These are phyloP conservation scores for Dillenia suffruticosa DNA, from an alignment of 164 flowering plant species.

Conservation along the genomic window DNA sequence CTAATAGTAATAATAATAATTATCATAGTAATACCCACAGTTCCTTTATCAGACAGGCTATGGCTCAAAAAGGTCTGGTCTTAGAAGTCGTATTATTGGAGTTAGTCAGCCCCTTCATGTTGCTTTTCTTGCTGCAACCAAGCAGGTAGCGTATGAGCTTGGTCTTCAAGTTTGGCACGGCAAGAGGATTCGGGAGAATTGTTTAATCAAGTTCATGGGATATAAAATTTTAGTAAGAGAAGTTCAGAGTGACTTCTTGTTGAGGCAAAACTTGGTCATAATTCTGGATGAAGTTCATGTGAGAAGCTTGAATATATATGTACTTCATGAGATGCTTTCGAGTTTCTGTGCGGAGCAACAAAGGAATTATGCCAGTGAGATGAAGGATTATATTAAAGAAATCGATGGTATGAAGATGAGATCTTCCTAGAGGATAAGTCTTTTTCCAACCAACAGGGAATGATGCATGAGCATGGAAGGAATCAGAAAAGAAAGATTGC, in stretches of 20 bases:
- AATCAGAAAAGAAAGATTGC: too few species aligned
- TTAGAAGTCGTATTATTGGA: constrained; percentile 73
- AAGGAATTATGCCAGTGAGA: too few species aligned
- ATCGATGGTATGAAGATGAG: too few species aligned
- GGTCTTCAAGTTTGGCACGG: constrained; percentile 96
- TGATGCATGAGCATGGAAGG: too few species aligned
- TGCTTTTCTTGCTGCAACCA: constrained; percentile 95
- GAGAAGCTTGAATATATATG: too few species aligned
- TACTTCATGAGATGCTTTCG: too few species aligned
- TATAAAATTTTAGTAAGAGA: constrained; percentile 96
- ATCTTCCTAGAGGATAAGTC: too few species aligned
- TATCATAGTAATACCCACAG: too few species aligned
- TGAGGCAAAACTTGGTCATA: constrained; percentile 76
- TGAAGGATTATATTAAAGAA: too few species aligned
- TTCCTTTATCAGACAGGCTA: constrained; percentile 95
- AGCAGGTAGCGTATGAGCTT: constrained; percentile 87
- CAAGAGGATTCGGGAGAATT: constrained; percentile 65
- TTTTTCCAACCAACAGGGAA: too few species aligned
- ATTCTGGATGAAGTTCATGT: constrained; percentile 17
- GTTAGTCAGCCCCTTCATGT: constrained; percentile 96
- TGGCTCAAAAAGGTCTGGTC: constrained; percentile 44
- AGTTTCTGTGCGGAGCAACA: too few species aligned
- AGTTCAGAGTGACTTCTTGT: constrained; percentile 78
- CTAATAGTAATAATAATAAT: too few species aligned
- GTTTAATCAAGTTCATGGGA: constrained; percentile 94